Conservation (phyloP, 176 grass and related monocot genomes). For the Urochloa ruziziensis region DNA sequence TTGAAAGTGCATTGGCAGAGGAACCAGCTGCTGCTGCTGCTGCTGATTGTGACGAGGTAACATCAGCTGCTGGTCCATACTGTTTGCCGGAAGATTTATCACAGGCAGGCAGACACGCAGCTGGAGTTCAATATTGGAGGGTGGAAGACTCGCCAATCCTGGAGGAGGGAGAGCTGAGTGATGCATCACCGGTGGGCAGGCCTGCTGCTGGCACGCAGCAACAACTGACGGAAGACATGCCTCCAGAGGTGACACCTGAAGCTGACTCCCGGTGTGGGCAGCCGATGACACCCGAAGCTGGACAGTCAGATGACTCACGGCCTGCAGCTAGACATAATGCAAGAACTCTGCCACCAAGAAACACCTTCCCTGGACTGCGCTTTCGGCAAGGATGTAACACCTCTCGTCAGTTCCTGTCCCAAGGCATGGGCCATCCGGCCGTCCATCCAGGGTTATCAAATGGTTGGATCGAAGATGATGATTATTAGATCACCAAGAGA, state of each 20-base stretch:
- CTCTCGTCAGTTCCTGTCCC: background rate
- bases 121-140: conserved; percentile 23
- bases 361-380: conserved; percentile 6
- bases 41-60: conserved; percentile 23
- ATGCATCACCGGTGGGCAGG: background rate
- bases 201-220: conserved; percentile 5
- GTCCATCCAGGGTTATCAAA: background rate
- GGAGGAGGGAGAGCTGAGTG: background rate
- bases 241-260: background rate
- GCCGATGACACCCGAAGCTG: too few species aligned
- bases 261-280: background rate
- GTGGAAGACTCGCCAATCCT: conserved; percentile 9
- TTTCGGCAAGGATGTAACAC: conserved; percentile 12
- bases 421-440: conserved; percentile 6
- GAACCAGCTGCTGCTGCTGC: background rate
- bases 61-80: conserved; percentile 16
- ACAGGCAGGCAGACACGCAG: background rate
- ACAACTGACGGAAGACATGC: background rate
- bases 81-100: background rate
- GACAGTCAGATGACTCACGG: background rate
- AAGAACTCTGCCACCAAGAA: conserved; percentile 8
- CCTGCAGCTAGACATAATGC: background rate
- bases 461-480: conserved; percentile 21
- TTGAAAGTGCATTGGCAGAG: background rate
- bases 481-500: background rate